Evolutionary conservation across 768 basidiomycete genomes (phyloP).

Genomic region (Psilocybe azurescens): DNA sequence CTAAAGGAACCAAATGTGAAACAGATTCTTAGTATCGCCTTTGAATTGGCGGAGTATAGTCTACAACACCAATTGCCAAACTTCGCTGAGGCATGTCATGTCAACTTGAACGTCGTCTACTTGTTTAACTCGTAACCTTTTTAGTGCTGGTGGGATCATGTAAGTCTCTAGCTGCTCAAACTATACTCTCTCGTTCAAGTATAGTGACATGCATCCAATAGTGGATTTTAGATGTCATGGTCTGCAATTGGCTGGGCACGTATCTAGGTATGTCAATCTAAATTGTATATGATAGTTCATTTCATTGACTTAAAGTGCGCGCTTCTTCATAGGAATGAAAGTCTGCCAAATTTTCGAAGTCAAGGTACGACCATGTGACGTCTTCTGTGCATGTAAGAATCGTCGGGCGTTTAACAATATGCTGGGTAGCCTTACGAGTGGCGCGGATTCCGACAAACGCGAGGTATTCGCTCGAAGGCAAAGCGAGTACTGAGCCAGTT

Average conservation of each 20-base stretch:
- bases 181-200: constrained; percentile 5
- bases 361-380: constrained; percentile 54
- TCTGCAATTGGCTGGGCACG: constrained; percentile 90
- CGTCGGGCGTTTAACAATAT: constrained; percentile 14
- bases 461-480: constrained; percentile 79
- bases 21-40: constrained; percentile 86
- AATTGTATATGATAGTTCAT: constrained; percentile 13
- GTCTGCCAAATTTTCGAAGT: constrained; percentile 88
- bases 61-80: constrained; percentile 88
- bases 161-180: constrained; percentile 41
- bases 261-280: constrained; percentile 62
- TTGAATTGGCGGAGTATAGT: constrained; percentile 89
- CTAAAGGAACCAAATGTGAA: constrained; percentile 9
- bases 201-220: constrained; percentile 31
- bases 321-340: constrained; percentile 71
- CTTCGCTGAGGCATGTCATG: constrained; percentile 74
- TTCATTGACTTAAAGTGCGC: constrained; percentile 8
- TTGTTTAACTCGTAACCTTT: constrained; percentile 21
- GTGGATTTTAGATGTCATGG: constrained; percentile 87
- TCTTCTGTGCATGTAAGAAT: constrained; percentile 12
- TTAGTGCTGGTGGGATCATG: constrained; percentile 95
- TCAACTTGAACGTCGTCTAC: constrained; percentile 9
- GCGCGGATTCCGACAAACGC: constrained; percentile 82
- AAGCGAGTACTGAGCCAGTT: constrained; percentile 83
- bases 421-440: constrained; percentile 75